phyloP scores from a whole-genome alignment of 352 stramenopile species.

The Phytophthora ohioensis region DNA sequence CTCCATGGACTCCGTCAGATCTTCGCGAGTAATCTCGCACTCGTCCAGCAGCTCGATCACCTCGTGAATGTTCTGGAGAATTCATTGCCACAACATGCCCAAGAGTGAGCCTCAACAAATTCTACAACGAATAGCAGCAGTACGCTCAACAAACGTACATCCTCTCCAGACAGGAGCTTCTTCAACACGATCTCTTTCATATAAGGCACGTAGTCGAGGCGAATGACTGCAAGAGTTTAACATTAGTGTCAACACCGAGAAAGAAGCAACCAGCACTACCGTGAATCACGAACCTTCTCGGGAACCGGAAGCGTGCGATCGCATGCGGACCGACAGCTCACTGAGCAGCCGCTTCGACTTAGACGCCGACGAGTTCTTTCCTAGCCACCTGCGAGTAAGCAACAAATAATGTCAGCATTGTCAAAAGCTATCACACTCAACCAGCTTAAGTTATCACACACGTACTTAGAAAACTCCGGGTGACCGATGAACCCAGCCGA shows the following conservation, averaged over 20 bases:
- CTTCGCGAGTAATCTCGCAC: conserved; percentile 97
- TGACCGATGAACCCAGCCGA: conserved; percentile 89
- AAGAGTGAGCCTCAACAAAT: conserved; percentile 2
- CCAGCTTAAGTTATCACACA: conserved; percentile 9
- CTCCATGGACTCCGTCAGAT: conserved; percentile 98
- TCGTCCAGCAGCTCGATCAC: conserved; percentile 96
- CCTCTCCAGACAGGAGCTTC: conserved; percentile 76
- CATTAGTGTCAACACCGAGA: conserved; percentile 11
- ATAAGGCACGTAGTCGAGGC: conserved; percentile 88
- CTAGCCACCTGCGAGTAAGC: conserved; percentile 93
- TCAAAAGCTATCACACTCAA: neutral
- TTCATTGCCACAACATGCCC: conserved; percentile 1
- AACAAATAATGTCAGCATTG: conserved; percentile 32
- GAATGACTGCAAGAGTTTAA: conserved; percentile 63
- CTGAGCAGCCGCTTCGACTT: conserved; percentile 96
- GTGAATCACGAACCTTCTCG: conserved; percentile 62
- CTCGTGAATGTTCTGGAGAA: conserved; percentile 77
- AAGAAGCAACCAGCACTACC: neutral
- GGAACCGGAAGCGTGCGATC: conserved; percentile 83
- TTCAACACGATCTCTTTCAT: conserved; percentile 92
- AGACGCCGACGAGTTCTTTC: conserved; percentile 96
- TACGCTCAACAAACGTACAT: conserved; percentile 48
- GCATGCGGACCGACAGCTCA: conserved; percentile 97
- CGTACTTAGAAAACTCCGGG: conserved; percentile 89
- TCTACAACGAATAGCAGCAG: neutral